Conservation (phyloP, 2,329 filamentous ascomycete species). For the Chaetomium globosum region DNA sequence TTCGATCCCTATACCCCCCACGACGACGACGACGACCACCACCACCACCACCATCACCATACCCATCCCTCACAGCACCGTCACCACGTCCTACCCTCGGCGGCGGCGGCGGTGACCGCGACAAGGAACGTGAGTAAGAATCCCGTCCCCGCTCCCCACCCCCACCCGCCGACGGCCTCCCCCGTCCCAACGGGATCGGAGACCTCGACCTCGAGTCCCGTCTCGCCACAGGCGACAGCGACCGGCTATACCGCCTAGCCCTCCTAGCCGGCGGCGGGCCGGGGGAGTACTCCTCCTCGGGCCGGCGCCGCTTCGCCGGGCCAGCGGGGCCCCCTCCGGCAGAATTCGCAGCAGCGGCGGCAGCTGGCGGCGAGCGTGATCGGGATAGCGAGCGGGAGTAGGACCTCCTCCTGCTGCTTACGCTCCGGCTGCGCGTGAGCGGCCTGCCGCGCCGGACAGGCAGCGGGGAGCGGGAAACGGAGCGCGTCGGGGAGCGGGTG, state of each 20-base stretch:
- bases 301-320: constrained; percentile 26
- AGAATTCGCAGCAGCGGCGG: neutral
- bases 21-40: no score
- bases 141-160: neutral
- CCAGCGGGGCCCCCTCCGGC: neutral
- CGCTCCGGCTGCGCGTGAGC: constrained; percentile 18
- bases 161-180: neutral
- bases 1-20: neutral
- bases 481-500: constrained; percentile 31
- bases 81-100: neutral
- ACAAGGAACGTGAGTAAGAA: neutral
- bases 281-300: constrained; percentile 28
- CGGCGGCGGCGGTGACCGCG: neutral
- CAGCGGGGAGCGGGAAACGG: constrained; percentile 6
- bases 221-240: neutral
- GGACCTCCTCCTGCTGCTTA: constrained; percentile 16
- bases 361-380: constrained; percentile 14
- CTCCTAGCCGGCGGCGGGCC: constrained; percentile 31
- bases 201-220: neutral
- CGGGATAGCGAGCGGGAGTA: constrained; percentile 31
- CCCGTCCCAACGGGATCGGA: neutral
- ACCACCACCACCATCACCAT: neutral
- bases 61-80: neutral
- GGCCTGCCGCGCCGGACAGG: constrained; percentile 26
- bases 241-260: constrained; percentile 23